Evolutionary conservation across 176 grass and related monocot genomes (phyloP), one percentile per base, ranked within the genome.

Genomic region (Lolium perenne): DNA sequence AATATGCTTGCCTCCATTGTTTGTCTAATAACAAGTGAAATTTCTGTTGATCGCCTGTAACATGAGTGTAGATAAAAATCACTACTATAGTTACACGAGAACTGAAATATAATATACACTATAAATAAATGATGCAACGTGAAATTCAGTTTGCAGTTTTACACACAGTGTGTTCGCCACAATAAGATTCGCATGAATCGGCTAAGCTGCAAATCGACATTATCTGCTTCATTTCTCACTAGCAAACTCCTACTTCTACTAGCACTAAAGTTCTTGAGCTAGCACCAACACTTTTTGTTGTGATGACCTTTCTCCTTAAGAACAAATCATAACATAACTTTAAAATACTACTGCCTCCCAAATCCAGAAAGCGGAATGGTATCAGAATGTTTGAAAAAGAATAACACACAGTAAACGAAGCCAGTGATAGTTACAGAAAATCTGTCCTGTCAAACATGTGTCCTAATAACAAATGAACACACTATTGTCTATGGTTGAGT

Each of bases 1-100:
- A 98, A 70, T 84, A 98, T 94, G 82, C 88, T 95, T 62, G 88
- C 94, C 84, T 98, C 97, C 97, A 98, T 94, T 82, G 93, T 98
- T 89, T 98, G 93, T 9, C 97, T 82, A 80, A 98, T 95, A 82
- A 96, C 97, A 86, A 98, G 86, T 41, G 97, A 98, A 88, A 98
- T 94, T 92, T 98, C 97, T 62, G 94, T 98, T 84, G 97, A 94
- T 62, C 97, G 92, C 86, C 94, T 98, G 90, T 47, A 13, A 62
- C 11, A 47, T 88, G 40, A 84, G 58, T 53, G 14, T 58, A 80
- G 29, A 38, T 18, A 84, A 55, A 81, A 32, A 53, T 63, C 7
- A 70, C 61, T 71, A 70, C 13, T 53, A 71, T n/a, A 80, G 32
- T 68, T 73, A 14, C 45, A 70, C 60, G 6, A 53, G 21, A 51